Base-by-base conservation (phyloP, 768 basidiomycete genomes). In the Gymnopilus dilepis region DNA sequence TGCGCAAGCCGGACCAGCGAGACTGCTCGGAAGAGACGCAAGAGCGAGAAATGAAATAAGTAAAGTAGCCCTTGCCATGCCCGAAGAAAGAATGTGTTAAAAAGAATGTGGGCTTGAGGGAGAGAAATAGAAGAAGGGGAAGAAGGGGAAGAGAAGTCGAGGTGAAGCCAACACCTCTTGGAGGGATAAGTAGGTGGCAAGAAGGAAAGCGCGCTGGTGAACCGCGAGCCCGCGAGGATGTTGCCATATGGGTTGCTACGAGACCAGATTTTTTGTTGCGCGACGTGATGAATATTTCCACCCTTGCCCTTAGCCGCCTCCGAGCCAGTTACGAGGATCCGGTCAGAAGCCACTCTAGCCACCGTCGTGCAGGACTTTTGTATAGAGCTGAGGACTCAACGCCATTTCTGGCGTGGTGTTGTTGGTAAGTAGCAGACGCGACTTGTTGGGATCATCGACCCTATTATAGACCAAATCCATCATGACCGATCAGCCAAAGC, bases 1-100 rank as follows among this genome's bases (percentile, higher is more conserved):
- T 41, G 80, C 72, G 65, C 82, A 82, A 33, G 82, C 78, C 45
- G 82, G 82, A 60, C 80, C 80, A 64, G 82, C 82, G 42, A 80
- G 68, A 60, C 66, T 78, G 60, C 59, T 66, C 56, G 79, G 79
- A 64, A 82, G 58, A 59, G 72, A 62, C 62, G 72, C 73, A 31
- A 78, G 60, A 41, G 76, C 59, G 63, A 80, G 56, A 57, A 79
- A 58, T 67, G 76, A 73, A 67, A 78, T 58, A 54, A 79, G 65
- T 43, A 68, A 61, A 65, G 67, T 55, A 57, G 80, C 70, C 64
- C 70, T 76, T 67, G 77, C 69, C 81, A 84, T 82, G 60, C 67
- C 34, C 62, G 59, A 66, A 60, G 54, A 37, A 67, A 73, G 61
- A 67, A 72, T 69, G 63, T 50, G 47, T 17, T 31, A 62, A 67